phyloP scores from a whole-genome alignment of 1,139 yeast genomes.

The Nematodospora anomalae region DNA sequence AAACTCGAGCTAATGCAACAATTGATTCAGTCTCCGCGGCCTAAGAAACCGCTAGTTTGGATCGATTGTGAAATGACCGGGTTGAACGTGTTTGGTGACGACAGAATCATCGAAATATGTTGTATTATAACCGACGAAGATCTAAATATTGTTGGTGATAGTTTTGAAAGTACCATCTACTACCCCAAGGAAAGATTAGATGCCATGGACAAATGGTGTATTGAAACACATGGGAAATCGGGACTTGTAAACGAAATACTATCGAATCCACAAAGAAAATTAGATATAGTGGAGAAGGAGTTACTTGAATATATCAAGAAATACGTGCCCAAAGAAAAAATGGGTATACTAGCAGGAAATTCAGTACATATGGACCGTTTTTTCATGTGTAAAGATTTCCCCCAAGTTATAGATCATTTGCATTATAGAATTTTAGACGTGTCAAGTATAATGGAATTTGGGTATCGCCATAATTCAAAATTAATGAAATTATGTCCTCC shows the following conservation, averaged over 20 bases:
- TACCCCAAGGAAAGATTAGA: slow-evolving; percentile 65
- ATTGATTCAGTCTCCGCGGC: slow-evolving; percentile 1
- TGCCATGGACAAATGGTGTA: slow-evolving; percentile 84
- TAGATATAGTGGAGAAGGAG: slow-evolving; percentile 61
- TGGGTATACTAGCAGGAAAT: slow-evolving; percentile 84
- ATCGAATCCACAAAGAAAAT: slow-evolving; percentile 50
- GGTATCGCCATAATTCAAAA: slow-evolving; percentile 70
- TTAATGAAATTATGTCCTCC: slow-evolving; percentile 59
- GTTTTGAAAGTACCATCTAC: slow-evolving; percentile 78
- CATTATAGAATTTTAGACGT: slow-evolving; percentile 90
- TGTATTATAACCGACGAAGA: slow-evolving; percentile 86
- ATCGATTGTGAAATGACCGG: slow-evolving; percentile 92
- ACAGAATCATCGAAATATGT: slow-evolving; percentile 84
- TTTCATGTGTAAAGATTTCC: slow-evolving; percentile 83
- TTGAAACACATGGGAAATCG: slow-evolving; percentile 69
- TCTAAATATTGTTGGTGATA: slow-evolving; percentile 62
- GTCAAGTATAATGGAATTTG: slow-evolving; percentile 76
- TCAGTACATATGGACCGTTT: slow-evolving; percentile 89
- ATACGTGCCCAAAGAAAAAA: slow-evolving; percentile 51
- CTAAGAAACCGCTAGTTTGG: slow-evolving; percentile 64
- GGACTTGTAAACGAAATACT: slow-evolving; percentile 78
- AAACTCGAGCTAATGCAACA: background rate
- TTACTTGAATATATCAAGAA: slow-evolving; percentile 59
- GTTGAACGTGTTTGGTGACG: slow-evolving; percentile 64
- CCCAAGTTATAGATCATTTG: slow-evolving; percentile 65